Base-by-base conservation (phyloP, 2,329 filamentous ascomycete species). In the Aspergillus brunneoviolaceus region DNA sequence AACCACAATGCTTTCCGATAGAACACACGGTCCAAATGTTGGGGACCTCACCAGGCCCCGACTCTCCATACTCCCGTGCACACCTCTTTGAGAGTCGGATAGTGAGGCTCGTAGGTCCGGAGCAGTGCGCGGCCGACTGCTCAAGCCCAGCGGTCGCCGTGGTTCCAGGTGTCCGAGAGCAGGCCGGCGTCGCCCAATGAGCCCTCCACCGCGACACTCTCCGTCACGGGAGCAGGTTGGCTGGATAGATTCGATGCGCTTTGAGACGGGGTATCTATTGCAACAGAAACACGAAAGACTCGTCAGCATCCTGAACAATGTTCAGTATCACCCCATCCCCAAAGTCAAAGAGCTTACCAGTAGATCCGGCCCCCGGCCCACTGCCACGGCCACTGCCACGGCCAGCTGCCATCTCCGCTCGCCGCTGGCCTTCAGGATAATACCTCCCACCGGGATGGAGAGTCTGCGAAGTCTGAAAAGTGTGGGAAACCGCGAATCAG, bases 371-470 rank as follows among this genome's bases (percentile, higher is more conserved):
- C 48, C 45, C 21, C 21, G 57, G 55, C 42, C 48, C 47, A 42
- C 59, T 29, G 27, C n/a, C 29, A 51, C 51, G 33, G 48, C 49
- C 29, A 42, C 47, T 7, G 49, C 39, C 25, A 27, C 29, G 31
- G n/a, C 48, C 25, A 45, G 49, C 45, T 65, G 58, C 52, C 39
- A n/a, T 9, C 21, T 62, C 60, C 49, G 51, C 60, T 21, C 60
- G 63, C 58, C 47, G 63, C 45, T 65, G 69, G 49, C 67, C 67
- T 59, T 72, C 74, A 5, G 80, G 80, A 61, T 81, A 81, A 61
- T 75, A 75, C 59, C 66, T 73, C 16, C 80, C 80, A 58, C 80
- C 80, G 19, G 80, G 80, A 65, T 82, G 80, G 59, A 81, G 69
- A 57, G 79, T 73, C 64, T 81, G 78, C 55, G 67, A 55, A 57